A percentile compares a stretch with the other conserved stretches of the same genome.
These are phyloP conservation scores for Monosporascus sp. DNA, from an alignment of 2,329 filamentous ascomycete genomes.

Conservation along the genomic window DNA sequence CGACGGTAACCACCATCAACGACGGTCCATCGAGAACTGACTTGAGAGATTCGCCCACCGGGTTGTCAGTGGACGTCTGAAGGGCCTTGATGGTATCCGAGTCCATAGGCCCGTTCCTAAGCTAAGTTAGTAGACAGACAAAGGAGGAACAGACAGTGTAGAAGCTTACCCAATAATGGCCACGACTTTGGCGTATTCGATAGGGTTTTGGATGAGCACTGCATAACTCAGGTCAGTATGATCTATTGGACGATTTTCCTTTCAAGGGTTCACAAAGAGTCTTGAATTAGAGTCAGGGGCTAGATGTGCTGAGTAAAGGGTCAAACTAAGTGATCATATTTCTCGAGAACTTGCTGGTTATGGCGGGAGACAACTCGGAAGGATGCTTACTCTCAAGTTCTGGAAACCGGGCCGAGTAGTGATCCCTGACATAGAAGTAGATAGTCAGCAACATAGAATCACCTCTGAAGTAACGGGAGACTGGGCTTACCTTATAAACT, in stretches of 20 bases:
- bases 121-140: not conserved
- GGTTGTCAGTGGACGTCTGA: constrained; percentile 71
- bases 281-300: too few relatives aligned
- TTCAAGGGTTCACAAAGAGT: too few relatives aligned
- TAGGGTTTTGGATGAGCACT: constrained; percentile 74
- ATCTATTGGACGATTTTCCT: too few relatives aligned
- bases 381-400: constrained; percentile 64
- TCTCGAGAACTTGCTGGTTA: too few relatives aligned
- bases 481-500: constrained; percentile 51
- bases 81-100: constrained; percentile 72
- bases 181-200: constrained; percentile 94
- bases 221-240: too few relatives aligned
- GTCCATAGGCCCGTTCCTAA: constrained; percentile 75
- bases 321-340: too few relatives aligned
- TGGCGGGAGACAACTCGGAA: too few relatives aligned
- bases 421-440: constrained; percentile 61
- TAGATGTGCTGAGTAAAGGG: too few relatives aligned
- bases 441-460: not conserved
- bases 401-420: constrained; percentile 90
- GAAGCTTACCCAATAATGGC: constrained; percentile 66
- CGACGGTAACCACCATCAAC: constrained; percentile 92
- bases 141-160: not conserved
- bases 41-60: constrained; percentile 68
- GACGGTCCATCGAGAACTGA: constrained; percentile 82
- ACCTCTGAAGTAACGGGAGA: not conserved